Conservation (phyloP, 352 stramenopile genomes). For the Pythium brachiatum region DNA sequence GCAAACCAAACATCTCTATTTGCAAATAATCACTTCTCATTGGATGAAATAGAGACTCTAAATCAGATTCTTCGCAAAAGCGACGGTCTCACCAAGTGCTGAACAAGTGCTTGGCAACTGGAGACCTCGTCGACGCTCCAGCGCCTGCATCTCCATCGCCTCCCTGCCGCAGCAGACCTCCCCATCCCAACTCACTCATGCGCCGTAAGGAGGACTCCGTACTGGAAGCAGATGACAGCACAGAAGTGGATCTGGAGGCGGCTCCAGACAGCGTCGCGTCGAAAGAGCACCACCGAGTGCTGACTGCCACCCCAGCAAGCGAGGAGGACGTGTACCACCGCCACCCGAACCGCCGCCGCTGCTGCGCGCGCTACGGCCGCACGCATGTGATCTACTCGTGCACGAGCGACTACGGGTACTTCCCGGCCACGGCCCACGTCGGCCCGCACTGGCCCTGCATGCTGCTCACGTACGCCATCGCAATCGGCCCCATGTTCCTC, state of each 20-base stretch:
- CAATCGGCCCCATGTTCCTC: conserved; percentile 50
- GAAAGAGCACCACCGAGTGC: not conserved
- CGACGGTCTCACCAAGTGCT: not conserved
- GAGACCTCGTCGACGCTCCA: not conserved
- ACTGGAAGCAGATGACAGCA: not conserved
- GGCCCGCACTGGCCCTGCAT: conserved; percentile 73
- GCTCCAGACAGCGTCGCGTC: conserved; percentile 1
- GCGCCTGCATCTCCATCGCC: not conserved
- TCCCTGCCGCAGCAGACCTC: not conserved
- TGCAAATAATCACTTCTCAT: not conserved
- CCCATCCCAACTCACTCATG: not conserved
- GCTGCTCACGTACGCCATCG: conserved; percentile 71
- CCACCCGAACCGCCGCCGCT: conserved; percentile 12
- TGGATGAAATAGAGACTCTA: not conserved
- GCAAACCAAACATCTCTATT: not conserved
- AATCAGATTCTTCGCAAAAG: not conserved
- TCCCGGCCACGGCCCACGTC: conserved; percentile 62
- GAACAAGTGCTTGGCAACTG: not conserved
- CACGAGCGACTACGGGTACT: conserved; percentile 42
- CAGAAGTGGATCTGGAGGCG: conserved; percentile 9
- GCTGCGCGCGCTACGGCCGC: conserved; percentile 43
- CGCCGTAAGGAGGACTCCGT: not conserved
- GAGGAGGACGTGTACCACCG: conserved; percentile 17
- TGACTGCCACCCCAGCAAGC: not conserved
- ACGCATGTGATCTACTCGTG: conserved; percentile 64